Percentiles rank a stretch among this genome's conserved stretches.
These are phyloP conservation scores for Candida koratica DNA, from an alignment of 805 yeast genomes.

Conservation along the genomic window DNA sequence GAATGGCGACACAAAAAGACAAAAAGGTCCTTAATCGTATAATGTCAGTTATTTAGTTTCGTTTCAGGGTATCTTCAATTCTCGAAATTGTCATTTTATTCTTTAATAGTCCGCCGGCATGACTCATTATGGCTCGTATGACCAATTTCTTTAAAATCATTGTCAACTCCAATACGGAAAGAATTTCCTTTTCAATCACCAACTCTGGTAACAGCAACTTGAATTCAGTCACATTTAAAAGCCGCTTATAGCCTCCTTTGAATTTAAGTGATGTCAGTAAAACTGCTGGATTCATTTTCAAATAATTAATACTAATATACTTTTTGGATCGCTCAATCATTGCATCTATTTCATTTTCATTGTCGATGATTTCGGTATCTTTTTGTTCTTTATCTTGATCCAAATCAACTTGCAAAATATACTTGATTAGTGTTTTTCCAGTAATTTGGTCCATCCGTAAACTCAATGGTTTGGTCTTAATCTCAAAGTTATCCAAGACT, in stretches of 20 bases:
- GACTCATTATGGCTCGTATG: constrained; percentile 30
- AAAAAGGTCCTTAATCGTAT: constrained; percentile 19
- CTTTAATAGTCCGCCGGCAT: constrained; percentile 31
- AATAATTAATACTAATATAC: constrained; percentile 61
- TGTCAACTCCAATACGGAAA: constrained; percentile 36
- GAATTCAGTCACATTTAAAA: constrained; percentile 38
- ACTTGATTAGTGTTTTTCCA: constrained; percentile 36
- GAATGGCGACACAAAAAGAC: constrained; percentile 36
- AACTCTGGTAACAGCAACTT: constrained; percentile 32
- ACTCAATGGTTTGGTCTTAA: constrained; percentile 35
- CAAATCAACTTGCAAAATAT: constrained; percentile 30
- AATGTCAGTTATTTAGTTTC: no score
- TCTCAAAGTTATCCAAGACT: constrained; percentile 36
- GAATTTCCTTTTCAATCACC: constrained; percentile 24
- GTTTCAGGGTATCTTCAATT: constrained; percentile 10
- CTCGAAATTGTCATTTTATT: constrained; percentile 31
- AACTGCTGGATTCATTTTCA: constrained; percentile 34
- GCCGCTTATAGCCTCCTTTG: constrained; percentile 29
- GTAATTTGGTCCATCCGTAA: constrained; percentile 38
- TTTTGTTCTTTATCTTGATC: constrained; percentile 22
- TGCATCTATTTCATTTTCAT: constrained; percentile 12
- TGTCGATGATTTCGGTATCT: constrained; percentile 8
- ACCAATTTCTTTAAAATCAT: constrained; percentile 29
- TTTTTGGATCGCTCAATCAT: constrained; percentile 77
- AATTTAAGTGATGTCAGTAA: constrained; percentile 35